phyloP scores from a whole-genome alignment of 495 filamentous ascomycete genomes.

The Astrocystis sublimbata region DNA sequence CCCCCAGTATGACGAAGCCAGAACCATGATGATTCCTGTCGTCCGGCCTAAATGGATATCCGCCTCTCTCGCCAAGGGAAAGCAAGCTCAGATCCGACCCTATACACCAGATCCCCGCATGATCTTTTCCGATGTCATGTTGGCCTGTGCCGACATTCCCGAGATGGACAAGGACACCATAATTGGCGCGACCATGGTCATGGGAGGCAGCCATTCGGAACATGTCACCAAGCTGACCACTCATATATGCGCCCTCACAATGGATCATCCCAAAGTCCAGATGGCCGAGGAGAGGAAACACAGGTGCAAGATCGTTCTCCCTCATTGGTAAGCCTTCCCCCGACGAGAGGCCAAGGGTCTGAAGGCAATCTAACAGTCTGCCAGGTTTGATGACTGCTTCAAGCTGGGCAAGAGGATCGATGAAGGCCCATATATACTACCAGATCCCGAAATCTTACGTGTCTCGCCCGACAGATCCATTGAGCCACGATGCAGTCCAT shows the following conservation, averaged over 20 bases:
- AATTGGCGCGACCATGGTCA: conserved; percentile 81
- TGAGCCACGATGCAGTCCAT: conserved; percentile 53
- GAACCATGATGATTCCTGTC: conserved; percentile 75
- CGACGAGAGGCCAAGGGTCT: background rate
- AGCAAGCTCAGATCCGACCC: conserved; percentile 73
- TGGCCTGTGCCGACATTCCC: conserved; percentile 79
- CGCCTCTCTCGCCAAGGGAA: conserved; percentile 63
- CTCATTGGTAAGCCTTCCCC: conserved; percentile 72
- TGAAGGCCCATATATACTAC: conserved; percentile 83
- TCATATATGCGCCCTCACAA: conserved; percentile 82
- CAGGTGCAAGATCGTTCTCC: conserved; percentile 81
- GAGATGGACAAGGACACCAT: conserved; percentile 90
- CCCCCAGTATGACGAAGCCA: conserved; percentile 70
- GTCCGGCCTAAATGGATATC: conserved; percentile 82
- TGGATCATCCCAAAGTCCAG: conserved; percentile 71
- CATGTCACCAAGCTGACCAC: conserved; percentile 72
- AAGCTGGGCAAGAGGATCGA: conserved; percentile 85
- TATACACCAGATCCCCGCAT: conserved; percentile 88
- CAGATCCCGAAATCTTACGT: conserved; percentile 76
- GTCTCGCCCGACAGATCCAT: conserved; percentile 56
- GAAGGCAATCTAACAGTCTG: conserved; percentile 26
- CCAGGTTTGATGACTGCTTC: conserved; percentile 94
- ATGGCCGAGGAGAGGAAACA: conserved; percentile 62
- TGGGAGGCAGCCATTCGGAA: conserved; percentile 78
- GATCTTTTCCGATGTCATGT: conserved; percentile 79